phyloP scores from a whole-genome alignment of 1,284 basidiomycete genomes.

The Tremellales sp. region DNA sequence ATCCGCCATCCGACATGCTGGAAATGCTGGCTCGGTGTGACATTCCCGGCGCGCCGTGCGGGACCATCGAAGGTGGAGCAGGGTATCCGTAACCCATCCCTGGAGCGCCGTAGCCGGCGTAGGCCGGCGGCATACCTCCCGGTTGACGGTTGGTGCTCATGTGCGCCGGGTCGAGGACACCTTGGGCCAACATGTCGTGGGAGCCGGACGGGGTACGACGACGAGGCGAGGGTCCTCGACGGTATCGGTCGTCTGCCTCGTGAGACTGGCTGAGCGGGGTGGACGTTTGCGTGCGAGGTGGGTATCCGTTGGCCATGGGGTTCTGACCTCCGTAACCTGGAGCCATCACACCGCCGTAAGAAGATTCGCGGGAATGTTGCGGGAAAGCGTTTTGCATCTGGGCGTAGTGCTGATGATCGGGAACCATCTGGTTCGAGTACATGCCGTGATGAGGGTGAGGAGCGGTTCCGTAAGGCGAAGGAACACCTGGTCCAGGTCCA shows the following conservation, averaged over 20 bases:
- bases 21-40: constrained; percentile 26
- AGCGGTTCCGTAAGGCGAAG: constrained; percentile 27
- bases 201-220: constrained; percentile 27
- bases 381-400: constrained; percentile 32
- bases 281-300: constrained; percentile 38
- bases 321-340: constrained; percentile 29
- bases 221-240: constrained; percentile 16
- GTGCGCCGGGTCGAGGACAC: constrained; percentile 32
- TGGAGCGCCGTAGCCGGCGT: constrained; percentile 12
- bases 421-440: constrained; percentile 33
- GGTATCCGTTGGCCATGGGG: constrained; percentile 35
- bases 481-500: constrained; percentile 24
- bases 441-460: constrained; percentile 28
- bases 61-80: not conserved
- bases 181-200: constrained; percentile 31
- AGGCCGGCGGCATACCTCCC: constrained; percentile 3
- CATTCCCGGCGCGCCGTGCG: not conserved
- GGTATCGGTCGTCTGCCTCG: constrained; percentile 28
- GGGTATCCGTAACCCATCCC: constrained; percentile 12
- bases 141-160: constrained; percentile 23
- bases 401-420: constrained; percentile 39
- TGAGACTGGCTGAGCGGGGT: constrained; percentile 34
- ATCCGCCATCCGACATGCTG: constrained; percentile 28
- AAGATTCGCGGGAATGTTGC: constrained; percentile 37
- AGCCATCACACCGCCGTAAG: constrained; percentile 32